A percentile compares a stretch with the other conserved stretches of the same genome.
Evolutionary conservation across 192 early-diverging fungal genomes (phyloP).

Genomic region (Diversispora epigaea): DNA sequence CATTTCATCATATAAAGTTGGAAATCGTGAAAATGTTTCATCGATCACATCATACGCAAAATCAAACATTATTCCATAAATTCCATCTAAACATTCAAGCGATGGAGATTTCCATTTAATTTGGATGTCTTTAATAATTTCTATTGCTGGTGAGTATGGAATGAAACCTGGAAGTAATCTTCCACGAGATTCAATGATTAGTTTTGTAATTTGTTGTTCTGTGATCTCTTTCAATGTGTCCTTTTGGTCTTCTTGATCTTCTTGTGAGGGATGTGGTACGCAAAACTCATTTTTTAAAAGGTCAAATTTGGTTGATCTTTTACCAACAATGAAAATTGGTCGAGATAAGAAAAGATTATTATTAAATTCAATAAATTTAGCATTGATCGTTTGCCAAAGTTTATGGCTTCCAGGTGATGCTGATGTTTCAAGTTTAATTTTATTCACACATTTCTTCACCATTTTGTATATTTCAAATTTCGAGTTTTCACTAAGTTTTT

Average conservation of each 20-base stretch:
- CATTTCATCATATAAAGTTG: background rate
- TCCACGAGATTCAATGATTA: background rate
- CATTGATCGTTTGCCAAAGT: constrained; percentile 2
- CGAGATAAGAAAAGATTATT: background rate
- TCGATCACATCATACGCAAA: background rate
- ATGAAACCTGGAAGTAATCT: background rate
- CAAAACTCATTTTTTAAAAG: background rate
- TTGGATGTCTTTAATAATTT: background rate
- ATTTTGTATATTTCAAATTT: constrained; percentile 1
- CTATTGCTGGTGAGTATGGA: background rate
- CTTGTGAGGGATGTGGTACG: too few species aligned
- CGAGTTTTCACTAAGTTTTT: background rate
- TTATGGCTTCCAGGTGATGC: background rate
- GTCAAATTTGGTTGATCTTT: background rate
- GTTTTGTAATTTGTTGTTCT: background rate
- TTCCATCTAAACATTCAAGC: background rate
- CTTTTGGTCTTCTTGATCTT: background rate
- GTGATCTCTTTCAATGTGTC: background rate
- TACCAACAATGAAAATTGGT: background rate
- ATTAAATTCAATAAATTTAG: background rate
- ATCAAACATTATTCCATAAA: background rate
- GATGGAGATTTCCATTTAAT: constrained; percentile 7
- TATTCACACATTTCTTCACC: background rate
- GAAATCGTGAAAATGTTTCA: constrained; percentile 13
- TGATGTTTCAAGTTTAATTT: background rate